phyloP scores from a whole-genome alignment of 164 flowering plant genomes.

The Euptelea pleiosperma region DNA sequence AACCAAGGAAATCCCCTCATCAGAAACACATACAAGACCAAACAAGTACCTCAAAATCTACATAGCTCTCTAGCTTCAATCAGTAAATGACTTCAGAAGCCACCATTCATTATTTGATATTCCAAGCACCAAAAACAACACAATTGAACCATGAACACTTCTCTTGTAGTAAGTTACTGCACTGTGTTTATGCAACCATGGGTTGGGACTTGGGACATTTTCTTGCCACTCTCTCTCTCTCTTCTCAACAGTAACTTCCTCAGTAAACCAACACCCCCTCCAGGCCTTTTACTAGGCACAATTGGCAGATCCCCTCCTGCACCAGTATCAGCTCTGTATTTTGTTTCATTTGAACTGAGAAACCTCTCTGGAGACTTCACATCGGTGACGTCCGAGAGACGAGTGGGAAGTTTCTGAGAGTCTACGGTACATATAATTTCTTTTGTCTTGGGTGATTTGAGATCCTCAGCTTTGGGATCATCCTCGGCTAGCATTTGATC shows the following conservation, averaged over 20 bases:
- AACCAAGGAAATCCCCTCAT: no score
- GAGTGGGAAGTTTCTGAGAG: conserved; percentile 17
- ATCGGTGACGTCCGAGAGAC: conserved; percentile 8
- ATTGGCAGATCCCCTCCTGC: conserved; percentile 44
- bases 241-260: conserved; percentile 60
- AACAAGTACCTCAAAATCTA: neutral
- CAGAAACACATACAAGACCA: no score
- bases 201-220: conserved; percentile 29
- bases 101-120: conserved; percentile 1
- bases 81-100: neutral
- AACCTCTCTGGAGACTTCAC: conserved; percentile 17
- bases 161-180: neutral
- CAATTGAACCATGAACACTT: conserved; percentile 2
- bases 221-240: conserved; percentile 47
- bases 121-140: neutral
- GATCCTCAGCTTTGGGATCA: conserved; percentile 23
- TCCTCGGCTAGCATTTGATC: conserved; percentile 70
- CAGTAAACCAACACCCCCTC: conserved; percentile 47
- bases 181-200: conserved; percentile 12
- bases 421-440: conserved; percentile 32
- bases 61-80: neutral
- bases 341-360: conserved; percentile 18
- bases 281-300: conserved; percentile 49
- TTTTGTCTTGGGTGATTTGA: conserved; percentile 37
- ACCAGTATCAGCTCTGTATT: conserved; percentile 12